A percentile compares a stretch with the other conserved stretches of the same genome.
Evolutionary conservation across 768 basidiomycete genomes (phyloP).

Genomic region (Boletus sensibilis): DNA sequence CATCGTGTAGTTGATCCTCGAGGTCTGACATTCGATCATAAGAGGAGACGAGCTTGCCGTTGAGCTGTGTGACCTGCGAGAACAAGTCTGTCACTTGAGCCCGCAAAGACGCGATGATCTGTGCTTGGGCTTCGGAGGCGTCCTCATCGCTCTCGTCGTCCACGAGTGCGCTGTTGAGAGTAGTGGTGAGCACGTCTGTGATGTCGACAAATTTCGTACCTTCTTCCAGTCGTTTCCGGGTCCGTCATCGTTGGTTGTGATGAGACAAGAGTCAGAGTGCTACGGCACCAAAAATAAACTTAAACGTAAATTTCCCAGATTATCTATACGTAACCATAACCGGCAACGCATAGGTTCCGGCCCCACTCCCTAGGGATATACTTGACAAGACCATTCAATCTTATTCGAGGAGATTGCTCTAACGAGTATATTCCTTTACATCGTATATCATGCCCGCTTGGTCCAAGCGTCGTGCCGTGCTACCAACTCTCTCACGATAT

Average conservation of each 20-base stretch:
- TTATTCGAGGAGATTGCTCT: not conserved
- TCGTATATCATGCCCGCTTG: not conserved
- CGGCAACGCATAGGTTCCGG: not conserved
- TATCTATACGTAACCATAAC: constrained; percentile 12
- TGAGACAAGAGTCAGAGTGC: not conserved
- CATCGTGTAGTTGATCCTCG: constrained; percentile 82
- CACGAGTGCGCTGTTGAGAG: not conserved
- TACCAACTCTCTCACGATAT: constrained; percentile 78
- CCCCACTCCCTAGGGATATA: not conserved
- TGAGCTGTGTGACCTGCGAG: constrained; percentile 87
- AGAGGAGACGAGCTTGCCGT: constrained; percentile 87
- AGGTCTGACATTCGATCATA: constrained; percentile 92
- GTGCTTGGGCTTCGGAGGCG: constrained; percentile 67
- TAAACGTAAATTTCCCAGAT: not conserved
- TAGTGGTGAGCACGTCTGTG: constrained; percentile 4
- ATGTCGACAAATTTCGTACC: constrained; percentile 11
- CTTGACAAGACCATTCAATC: not conserved
- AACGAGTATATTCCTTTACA: not conserved
- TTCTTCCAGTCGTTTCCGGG: constrained; percentile 6
- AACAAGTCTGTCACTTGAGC: constrained; percentile 82
- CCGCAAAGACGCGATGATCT: constrained; percentile 79
- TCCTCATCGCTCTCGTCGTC: constrained; percentile 30
- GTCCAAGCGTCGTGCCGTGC: constrained; percentile 75
- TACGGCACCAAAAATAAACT: constrained; percentile 11
- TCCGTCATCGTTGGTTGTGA: constrained; percentile 13